These are phyloP conservation scores for Knoxia roxburghii DNA, from an alignment of 257 asterid species.

Conservation along the genomic window DNA sequence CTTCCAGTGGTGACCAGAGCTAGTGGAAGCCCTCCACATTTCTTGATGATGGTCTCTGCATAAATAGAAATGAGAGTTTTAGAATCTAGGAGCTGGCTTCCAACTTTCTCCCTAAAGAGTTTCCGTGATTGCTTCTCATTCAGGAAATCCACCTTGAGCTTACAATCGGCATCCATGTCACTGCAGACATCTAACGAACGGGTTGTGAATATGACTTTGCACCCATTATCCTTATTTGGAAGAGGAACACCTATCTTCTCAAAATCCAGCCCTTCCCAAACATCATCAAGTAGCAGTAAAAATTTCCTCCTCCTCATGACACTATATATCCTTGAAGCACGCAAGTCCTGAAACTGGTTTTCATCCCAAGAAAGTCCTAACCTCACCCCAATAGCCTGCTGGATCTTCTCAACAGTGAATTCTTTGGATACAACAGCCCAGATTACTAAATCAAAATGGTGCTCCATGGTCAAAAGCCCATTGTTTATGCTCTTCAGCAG, in stretches of 20 bases:
- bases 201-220: conserved; percentile 43
- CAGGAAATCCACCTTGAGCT: conserved; percentile 41
- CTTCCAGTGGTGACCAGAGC: conserved; percentile 46
- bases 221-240: conserved; percentile 29
- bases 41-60: conserved; percentile 35
- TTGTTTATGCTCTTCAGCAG: conserved; percentile 40
- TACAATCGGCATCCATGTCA: conserved; percentile 37
- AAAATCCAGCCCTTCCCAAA: conserved; percentile 47
- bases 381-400: conserved; percentile 42
- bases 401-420: conserved; percentile 35
- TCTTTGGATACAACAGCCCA: conserved; percentile 45
- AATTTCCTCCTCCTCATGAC: conserved; percentile 41
- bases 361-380: conserved; percentile 46
- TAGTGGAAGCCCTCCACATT: conserved; percentile 52
- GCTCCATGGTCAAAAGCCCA: conserved; percentile 25
- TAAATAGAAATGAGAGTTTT: conserved; percentile 12
- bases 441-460: conserved; percentile 38
- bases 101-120: conserved; percentile 37
- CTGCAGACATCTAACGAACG: conserved; percentile 40
- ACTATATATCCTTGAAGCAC: conserved; percentile 33
- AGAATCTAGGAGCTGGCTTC: conserved; percentile 20
- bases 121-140: conserved; percentile 35
- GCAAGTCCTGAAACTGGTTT: conserved; percentile 30
- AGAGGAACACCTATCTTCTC: conserved; percentile 40
- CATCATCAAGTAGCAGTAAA: conserved; percentile 40